These are phyloP conservation scores for Penicillium tannophilum DNA, from an alignment of 495 filamentous ascomycete species.

Conservation along the genomic window DNA sequence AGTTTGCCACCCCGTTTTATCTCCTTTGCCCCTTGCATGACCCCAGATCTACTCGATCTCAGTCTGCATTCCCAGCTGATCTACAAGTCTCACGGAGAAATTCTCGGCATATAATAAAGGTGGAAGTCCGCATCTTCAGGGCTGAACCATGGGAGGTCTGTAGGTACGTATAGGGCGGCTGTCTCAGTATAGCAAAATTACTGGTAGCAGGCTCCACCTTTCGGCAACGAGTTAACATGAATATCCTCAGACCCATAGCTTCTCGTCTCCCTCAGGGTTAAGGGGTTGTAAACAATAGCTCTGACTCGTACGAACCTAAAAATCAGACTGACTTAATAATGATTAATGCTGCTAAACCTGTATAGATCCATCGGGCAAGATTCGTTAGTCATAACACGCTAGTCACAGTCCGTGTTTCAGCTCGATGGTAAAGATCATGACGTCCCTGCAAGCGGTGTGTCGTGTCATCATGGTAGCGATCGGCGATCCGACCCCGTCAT, in stretches of 20 bases:
- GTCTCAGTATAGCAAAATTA: constrained; percentile 7
- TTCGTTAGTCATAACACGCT: neutral
- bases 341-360: neutral
- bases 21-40: constrained; percentile 29
- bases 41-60: constrained; percentile 26
- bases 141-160: neutral
- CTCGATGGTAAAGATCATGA: constrained; percentile 5
- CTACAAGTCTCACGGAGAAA: neutral
- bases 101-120: neutral
- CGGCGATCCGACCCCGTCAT: constrained; percentile 5
- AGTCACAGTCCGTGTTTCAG: constrained; percentile 5
- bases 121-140: neutral
- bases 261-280: neutral
- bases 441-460: constrained; percentile 12
- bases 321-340: neutral
- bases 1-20: constrained; percentile 23
- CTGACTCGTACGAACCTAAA: neutral
- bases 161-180: neutral
- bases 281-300: neutral
- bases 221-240: neutral
- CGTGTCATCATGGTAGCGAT: constrained; percentile 10
- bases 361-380: neutral
- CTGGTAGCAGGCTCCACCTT: constrained; percentile 2
- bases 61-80: constrained; percentile 1
- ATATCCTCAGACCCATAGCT: neutral